Base-by-base conservation (phyloP, 2,329 filamentous ascomycete genomes). In the Apiospora malaysiana region DNA sequence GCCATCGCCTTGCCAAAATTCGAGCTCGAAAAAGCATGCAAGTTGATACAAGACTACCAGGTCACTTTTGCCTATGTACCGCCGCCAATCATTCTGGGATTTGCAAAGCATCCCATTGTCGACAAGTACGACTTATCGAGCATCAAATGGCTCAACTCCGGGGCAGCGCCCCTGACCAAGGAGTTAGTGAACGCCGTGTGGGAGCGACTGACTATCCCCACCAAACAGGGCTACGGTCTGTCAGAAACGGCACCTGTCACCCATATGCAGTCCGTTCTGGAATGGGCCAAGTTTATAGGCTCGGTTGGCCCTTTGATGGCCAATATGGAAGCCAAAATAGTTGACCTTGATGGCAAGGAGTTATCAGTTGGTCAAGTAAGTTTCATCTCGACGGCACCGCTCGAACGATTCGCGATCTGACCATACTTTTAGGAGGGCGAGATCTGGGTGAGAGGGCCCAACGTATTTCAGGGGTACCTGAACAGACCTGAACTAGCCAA, bases 171-270 rank as follows among this genome's bases (percentile, higher is more conserved):
- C 0, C 84, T 98, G 51, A 95, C 94, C 0, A 84, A 86, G 43
- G 94, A 97, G 73, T 87, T 98, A 2, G 92, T 95, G 0, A 89
- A 94, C 70, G 88, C 90, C 10, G 89, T 96, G 3, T 93, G 93
- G 85, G 82, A 88, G 25, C 89, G 94, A 9, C 89, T 96, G 71
- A 90, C 90, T 68, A 86, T 97, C 25, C 91, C 92, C 2, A 90
- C 97, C 72, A 98, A 97, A 85, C 95, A 98, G 82, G 95, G 93
- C 23, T 98, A 97, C 78, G 95, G 95, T 0, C 86, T 98, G 6
- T 94, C 91, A 6, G 95, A 98, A 83, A 97, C 94, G 18, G 91
- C 91, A 37, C 94, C 95, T 0, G 92, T 90, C 0, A 93, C 93
- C 0, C 91, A 94, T 75, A 89, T 89, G 12, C 93, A 94, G 81